Percentiles rank a stretch among this genome's conserved stretches.
phyloP scores from a whole-genome alignment of 257 asterid genomes.

The Gentiana straminea region DNA sequence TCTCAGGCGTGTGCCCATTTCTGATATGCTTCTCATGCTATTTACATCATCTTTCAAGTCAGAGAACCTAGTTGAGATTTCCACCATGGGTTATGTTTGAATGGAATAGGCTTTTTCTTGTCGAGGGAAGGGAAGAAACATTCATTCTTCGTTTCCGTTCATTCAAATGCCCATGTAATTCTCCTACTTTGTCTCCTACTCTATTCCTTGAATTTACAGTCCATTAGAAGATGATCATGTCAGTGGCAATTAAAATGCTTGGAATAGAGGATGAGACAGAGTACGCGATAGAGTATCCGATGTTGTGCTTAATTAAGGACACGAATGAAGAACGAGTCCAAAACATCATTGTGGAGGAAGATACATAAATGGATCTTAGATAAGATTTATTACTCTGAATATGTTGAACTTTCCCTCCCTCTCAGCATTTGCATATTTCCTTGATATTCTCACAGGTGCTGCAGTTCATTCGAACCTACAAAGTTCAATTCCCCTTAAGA shows the following conservation, averaged over 20 bases:
- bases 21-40: not conserved
- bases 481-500: conserved; percentile 60
- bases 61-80: not conserved
- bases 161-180: no score
- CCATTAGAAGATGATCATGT: no score
- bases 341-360: no score
- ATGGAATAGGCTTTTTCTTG: not conserved
- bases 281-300: no score
- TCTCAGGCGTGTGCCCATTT: not conserved
- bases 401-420: not conserved
- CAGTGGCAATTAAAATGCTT: no score
- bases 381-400: not conserved
- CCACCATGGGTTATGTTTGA: not conserved
- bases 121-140: no score
- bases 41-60: not conserved
- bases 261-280: no score
- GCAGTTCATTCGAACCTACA: conserved; percentile 69
- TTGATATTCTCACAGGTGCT: conserved; percentile 33
- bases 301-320: no score
- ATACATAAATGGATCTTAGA: not conserved
- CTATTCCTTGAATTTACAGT: no score
- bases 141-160: no score
- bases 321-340: no score
- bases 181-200: no score
- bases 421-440: not conserved